Conservation (phyloP, 768 basidiomycete species). For the Leucosporidium creatinivorum region DNA sequence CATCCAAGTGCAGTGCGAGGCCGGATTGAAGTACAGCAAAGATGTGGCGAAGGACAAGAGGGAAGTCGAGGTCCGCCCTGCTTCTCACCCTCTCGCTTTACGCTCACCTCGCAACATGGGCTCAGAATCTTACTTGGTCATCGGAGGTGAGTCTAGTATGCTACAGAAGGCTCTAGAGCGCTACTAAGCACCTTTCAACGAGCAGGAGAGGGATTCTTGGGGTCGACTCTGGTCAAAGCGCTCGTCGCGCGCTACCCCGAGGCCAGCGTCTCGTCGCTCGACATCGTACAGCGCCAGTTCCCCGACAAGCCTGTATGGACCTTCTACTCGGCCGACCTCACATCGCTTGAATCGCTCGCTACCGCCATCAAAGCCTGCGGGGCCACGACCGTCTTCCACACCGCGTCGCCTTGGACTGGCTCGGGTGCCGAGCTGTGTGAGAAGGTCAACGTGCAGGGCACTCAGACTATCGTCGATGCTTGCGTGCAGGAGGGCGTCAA, state of each 20-base stretch:
- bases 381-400: constrained; percentile 87
- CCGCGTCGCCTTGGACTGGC: constrained; percentile 61
- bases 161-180: not conserved
- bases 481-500: constrained; percentile 63
- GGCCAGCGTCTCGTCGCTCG: constrained; percentile 72
- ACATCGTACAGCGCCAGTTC: constrained; percentile 77
- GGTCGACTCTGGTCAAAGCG: constrained; percentile 81
- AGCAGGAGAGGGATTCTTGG: constrained; percentile 60
- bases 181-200: not conserved
- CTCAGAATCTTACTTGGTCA: constrained; percentile 71
- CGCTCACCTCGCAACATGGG: not conserved
- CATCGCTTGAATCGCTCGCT: constrained; percentile 62
- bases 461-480: constrained; percentile 72
- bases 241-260: constrained; percentile 62
- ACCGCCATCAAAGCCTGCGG: constrained; percentile 66
- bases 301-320: constrained; percentile 39
- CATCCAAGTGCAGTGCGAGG: no score
- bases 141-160: constrained; percentile 63
- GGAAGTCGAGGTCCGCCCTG: not conserved
- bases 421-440: constrained; percentile 63
- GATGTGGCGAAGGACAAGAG: no score
- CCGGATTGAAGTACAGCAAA: no score
- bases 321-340: constrained; percentile 86
- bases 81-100: not conserved
- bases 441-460: constrained; percentile 92